phyloP scores from a whole-genome alignment of 805 yeast genomes.

The Schizosaccharomyces cryophilus region DNA sequence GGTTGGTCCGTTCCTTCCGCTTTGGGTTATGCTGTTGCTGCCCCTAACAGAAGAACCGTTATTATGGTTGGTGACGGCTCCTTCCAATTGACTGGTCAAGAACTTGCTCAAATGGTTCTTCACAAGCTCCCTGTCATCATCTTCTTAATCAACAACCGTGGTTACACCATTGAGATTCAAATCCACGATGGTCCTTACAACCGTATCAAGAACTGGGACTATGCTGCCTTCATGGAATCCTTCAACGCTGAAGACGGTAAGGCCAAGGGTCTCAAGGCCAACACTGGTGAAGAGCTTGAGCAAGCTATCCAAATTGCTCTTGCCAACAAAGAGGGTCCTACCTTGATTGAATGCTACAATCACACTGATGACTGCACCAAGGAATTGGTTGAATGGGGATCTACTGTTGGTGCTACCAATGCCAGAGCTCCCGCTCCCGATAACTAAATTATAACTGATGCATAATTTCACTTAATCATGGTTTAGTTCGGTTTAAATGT shows the following conservation, averaged over 20 bases:
- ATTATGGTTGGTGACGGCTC: slow-evolving; percentile 81
- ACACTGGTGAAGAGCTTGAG: background rate
- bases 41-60: slow-evolving; percentile 29
- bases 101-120: slow-evolving; percentile 39
- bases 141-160: slow-evolving; percentile 57
- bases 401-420: background rate
- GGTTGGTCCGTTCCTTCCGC: slow-evolving; percentile 77
- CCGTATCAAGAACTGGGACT: slow-evolving; percentile 8
- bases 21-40: slow-evolving; percentile 56
- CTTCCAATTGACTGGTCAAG: slow-evolving; percentile 78
- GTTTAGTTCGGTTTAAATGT: no score
- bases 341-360: slow-evolving; percentile 4
- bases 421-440: background rate
- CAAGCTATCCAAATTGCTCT: slow-evolving; percentile 2
- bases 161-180: slow-evolving; percentile 74
- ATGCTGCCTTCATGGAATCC: slow-evolving; percentile 6
- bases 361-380: background rate
- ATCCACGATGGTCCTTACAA: slow-evolving; percentile 30
- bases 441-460: slow-evolving; percentile 20
- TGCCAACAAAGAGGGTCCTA: slow-evolving; percentile 3
- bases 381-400: background rate
- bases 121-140: slow-evolving; percentile 38
- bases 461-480: background rate
- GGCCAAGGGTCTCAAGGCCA: background rate
- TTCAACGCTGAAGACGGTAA: slow-evolving; percentile 5